Base-by-base conservation (phyloP, 2,329 filamentous ascomycete genomes). In the Botrytis fragariae region DNA sequence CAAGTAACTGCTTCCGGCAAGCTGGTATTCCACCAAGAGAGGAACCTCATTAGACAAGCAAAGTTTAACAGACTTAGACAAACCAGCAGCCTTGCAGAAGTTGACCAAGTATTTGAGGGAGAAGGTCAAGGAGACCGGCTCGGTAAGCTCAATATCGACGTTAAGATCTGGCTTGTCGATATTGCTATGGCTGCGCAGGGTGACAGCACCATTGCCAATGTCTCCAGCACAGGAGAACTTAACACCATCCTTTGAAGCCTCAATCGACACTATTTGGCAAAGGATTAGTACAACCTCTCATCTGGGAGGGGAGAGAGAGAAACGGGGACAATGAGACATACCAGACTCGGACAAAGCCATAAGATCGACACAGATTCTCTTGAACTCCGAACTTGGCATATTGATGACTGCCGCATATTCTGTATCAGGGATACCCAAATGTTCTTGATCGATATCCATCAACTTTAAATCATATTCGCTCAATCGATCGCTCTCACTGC, bases 361-460 rank as follows among this genome's bases (percentile, higher is more conserved):
- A 80, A 99, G 85, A 85, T 99, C 97, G 76, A 93, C 91, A 86
- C 94, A 97, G 83, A 99, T 99, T 79, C 95, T 92, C 85, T 93
- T 92, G 85, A 99, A 98, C 85, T 99, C 96, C 65, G 86, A 83
- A 48, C 93, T 90, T 22, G 96, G 95, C 93, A 99, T 94, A 72
- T 89, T 87, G 77, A 99, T 93, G 29, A 93, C 96, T 65, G 96
- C 93, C 57, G 94, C 92, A 82, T 99, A 99, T 81, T 99, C 96
- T n/a, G 97, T 99, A 80, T 99, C 95, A 25, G 96, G 96, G 80
- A 99, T 99, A 76, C 96, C 96, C 84, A 99, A 86, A 84, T 99
- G 96, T 88, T 99, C 96, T 86, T 99, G 97, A 85, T 99, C 96
- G 83, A 99, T 99, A 83, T 99, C 96, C 96, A 99, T 99, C 83